A percentile compares a stretch with the other conserved stretches of the same genome.
Conservation (phyloP, 1,139 yeast genomes). For the Lipomyces yarrowii region DNA sequence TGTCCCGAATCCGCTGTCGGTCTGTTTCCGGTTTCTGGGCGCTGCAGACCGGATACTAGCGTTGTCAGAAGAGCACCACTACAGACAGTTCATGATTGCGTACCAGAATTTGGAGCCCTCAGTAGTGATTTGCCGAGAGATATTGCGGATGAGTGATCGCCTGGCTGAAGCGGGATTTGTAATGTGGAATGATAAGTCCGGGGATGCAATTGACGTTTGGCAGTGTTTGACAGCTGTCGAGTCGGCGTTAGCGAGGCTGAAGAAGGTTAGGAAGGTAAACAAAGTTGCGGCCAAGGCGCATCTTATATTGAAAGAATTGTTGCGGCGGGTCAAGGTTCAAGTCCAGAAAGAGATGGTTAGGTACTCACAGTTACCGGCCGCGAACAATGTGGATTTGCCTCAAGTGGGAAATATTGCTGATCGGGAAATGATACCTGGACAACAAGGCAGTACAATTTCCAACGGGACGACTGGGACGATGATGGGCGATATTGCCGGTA, state of each 20-base stretch:
- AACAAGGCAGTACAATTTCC: conserved; percentile 1
- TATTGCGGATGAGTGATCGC: conserved; percentile 24
- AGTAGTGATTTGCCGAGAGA: conserved; percentile 30
- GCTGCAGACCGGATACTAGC: conserved; percentile 25
- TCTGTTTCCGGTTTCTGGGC: conserved; percentile 26
- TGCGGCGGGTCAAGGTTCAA: conserved; percentile 26
- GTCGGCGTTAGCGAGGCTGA: conserved; percentile 18
- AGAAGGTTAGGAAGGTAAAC: conserved; percentile 15
- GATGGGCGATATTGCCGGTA: background rate
- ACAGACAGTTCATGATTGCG: conserved; percentile 29
- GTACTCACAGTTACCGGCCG: background rate
- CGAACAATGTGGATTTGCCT: background rate
- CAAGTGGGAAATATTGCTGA: background rate
- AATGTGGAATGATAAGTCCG: conserved; percentile 22
- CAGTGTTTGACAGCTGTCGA: conserved; percentile 26
- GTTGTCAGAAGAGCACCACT: conserved; percentile 19
- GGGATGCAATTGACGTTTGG: conserved; percentile 26
- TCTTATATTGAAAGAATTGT: conserved; percentile 24
- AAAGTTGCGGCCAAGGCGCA: conserved; percentile 28
- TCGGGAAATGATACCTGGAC: background rate
- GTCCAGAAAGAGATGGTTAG: conserved; percentile 27
- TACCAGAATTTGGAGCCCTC: conserved; percentile 27
- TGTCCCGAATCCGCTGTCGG: conserved; percentile 27
- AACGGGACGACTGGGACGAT: background rate
- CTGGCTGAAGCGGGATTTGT: conserved; percentile 25